A percentile compares a stretch with the other conserved stretches of the same genome.
phyloP scores from a whole-genome alignment of 805 yeast genomes.

The Lipomyces oligophaga region DNA sequence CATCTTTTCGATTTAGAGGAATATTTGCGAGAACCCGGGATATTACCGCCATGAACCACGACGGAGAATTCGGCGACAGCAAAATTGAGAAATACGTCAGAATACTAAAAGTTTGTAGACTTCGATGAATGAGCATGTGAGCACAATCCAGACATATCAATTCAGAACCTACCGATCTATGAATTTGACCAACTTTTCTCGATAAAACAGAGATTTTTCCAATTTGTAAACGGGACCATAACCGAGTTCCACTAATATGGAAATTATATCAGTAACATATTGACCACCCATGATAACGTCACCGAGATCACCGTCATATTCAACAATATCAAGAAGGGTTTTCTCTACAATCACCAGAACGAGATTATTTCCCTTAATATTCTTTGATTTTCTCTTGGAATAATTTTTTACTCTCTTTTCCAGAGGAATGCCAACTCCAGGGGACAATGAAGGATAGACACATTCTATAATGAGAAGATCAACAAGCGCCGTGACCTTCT shows the following conservation, averaged over 20 bases:
- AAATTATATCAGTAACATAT: conserved; percentile 33
- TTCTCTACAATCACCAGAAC: conserved; percentile 18
- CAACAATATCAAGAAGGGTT: conserved; percentile 25
- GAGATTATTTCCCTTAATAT: neutral
- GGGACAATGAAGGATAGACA: conserved; percentile 58
- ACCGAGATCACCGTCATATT: conserved; percentile 32
- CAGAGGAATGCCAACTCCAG: conserved; percentile 59
- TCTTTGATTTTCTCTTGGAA: neutral
- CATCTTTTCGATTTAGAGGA: conserved; percentile 59
- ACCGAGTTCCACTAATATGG: conserved; percentile 33
- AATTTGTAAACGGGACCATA: conserved; percentile 24
- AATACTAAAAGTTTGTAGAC: conserved; percentile 60
- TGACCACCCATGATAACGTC: conserved; percentile 35
- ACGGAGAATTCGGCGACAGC: conserved; percentile 48
- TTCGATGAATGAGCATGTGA: conserved; percentile 17
- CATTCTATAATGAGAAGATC: conserved; percentile 68
- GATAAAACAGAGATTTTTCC: neutral
- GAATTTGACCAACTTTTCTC: conserved; percentile 7
- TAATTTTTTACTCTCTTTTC: conserved; percentile 50
- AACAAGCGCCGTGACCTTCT: conserved; percentile 59
- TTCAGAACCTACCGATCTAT: conserved; percentile 6
- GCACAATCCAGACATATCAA: conserved; percentile 12
- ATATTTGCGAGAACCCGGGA: conserved; percentile 50
- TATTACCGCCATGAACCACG: conserved; percentile 47
- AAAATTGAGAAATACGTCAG: conserved; percentile 58